phyloP scores from a whole-genome alignment of 2,329 filamentous ascomycete species.

The Aspergillus fumigatus region DNA sequence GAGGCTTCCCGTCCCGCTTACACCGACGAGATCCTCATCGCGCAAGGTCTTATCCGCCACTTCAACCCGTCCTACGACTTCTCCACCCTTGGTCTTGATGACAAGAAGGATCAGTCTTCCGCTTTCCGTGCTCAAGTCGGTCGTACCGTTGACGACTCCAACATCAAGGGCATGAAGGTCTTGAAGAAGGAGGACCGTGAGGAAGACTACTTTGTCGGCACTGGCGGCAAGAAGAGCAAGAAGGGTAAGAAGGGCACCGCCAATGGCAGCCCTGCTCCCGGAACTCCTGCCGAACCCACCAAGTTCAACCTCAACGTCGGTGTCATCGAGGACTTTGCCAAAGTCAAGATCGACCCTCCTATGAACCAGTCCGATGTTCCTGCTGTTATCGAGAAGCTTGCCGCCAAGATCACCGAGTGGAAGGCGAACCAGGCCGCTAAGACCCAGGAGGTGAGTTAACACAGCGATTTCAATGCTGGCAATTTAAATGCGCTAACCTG shows the following conservation, averaged over 20 bases:
- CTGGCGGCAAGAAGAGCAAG: constrained; percentile 78
- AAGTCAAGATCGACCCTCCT: constrained; percentile 81
- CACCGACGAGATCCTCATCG: constrained; percentile 84
- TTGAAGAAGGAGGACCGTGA: constrained; percentile 82
- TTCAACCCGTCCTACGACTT: constrained; percentile 80
- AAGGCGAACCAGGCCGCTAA: constrained; percentile 84
- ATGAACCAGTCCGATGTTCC: constrained; percentile 81
- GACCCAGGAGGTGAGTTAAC: constrained; percentile 73
- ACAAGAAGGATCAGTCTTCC: constrained; percentile 49
- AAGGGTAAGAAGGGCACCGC: constrained; percentile 71
- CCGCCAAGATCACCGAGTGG: constrained; percentile 87
- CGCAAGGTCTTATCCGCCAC: constrained; percentile 82
- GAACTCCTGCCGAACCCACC: constrained; percentile 43
- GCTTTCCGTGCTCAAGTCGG: constrained; percentile 73
- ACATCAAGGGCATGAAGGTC: constrained; percentile 78
- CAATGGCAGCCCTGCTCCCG: constrained; percentile 44
- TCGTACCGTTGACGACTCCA: constrained; percentile 79
- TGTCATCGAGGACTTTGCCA: constrained; percentile 83
- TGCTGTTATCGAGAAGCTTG: constrained; percentile 76
- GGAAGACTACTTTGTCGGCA: constrained; percentile 73
- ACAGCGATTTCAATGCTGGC: neutral
- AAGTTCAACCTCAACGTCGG: constrained; percentile 86
- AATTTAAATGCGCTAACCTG: constrained; percentile 1
- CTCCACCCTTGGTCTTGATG: constrained; percentile 51
- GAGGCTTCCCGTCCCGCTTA: constrained; percentile 69